phyloP scores from a whole-genome alignment of 768 basidiomycete species.

The Tylopilus intermedius region DNA sequence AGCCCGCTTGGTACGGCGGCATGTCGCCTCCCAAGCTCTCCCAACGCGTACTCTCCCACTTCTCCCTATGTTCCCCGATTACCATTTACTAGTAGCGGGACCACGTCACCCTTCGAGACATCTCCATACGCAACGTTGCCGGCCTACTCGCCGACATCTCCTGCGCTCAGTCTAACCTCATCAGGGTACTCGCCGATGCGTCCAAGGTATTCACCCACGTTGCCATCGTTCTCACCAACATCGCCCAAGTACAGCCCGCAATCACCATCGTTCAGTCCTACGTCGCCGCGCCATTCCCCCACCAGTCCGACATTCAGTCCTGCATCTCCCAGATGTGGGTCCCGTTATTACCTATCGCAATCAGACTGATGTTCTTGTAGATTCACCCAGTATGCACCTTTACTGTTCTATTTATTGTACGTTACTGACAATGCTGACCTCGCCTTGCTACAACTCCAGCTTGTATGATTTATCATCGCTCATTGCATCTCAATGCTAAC shows the following conservation, averaged over 20 bases:
- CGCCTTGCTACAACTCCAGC: constrained; percentile 36
- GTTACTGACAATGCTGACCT: constrained; percentile 21
- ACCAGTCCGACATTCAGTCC: constrained; percentile 90
- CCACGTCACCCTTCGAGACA: constrained; percentile 76
- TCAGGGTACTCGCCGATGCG: constrained; percentile 67
- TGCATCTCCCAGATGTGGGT: constrained; percentile 85
- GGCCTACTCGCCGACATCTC: constrained; percentile 85
- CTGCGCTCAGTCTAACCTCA: constrained; percentile 75
- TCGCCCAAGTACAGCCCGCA: constrained; percentile 84
- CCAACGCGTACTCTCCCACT: constrained; percentile 82
- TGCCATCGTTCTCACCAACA: constrained; percentile 80
- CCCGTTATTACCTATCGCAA: not conserved
- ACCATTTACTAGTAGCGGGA: constrained; percentile 76
- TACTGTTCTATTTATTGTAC: not conserved
- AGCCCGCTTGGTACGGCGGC: constrained; percentile 75
- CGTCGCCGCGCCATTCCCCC: constrained; percentile 85
- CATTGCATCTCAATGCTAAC: constrained; percentile 3
- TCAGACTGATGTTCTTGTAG: constrained; percentile 31
- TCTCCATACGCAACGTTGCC: constrained; percentile 82
- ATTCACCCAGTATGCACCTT: constrained; percentile 70
- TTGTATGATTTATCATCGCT: constrained; percentile 44
- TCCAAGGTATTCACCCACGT: constrained; percentile 79
- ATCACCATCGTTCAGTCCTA: constrained; percentile 86
- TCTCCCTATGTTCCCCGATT: constrained; percentile 87
- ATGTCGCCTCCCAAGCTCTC: constrained; percentile 93